phyloP scores from a whole-genome alignment of 306 rosid species.

The Purshia tridentata region DNA sequence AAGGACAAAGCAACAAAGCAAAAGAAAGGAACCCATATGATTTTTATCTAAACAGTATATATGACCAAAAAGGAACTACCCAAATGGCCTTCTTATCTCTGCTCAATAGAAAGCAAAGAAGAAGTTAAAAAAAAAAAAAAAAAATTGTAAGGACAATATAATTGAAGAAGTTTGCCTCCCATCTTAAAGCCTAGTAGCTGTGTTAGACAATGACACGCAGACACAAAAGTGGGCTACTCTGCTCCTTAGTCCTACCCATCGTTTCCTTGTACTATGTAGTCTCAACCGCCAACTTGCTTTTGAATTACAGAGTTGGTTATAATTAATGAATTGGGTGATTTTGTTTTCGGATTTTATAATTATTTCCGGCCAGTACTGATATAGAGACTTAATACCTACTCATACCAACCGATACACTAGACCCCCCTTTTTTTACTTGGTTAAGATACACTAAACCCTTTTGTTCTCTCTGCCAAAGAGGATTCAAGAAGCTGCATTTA shows the following conservation, averaged over 20 bases:
- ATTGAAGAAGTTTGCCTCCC: conserved; percentile 5
- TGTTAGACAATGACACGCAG: neutral
- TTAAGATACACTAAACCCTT: too few relatives aligned
- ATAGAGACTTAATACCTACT: too few relatives aligned
- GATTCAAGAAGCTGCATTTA: conserved; percentile 5
- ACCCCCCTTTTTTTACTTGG: too few relatives aligned
- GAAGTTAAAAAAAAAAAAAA: neutral
- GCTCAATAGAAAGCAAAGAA: neutral
- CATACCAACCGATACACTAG: too few relatives aligned
- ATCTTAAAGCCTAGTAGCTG: neutral
- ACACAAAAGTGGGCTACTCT: neutral
- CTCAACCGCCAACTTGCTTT: neutral
- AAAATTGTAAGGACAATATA: neutral
- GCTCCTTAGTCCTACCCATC: neutral
- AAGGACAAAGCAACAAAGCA: conserved; percentile 48
- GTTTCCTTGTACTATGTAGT: neutral
- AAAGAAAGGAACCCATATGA: conserved; percentile 26
- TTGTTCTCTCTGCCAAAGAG: neutral
- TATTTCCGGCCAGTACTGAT: too few relatives aligned
- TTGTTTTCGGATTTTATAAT: neutral
- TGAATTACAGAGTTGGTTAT: neutral
- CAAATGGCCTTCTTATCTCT: neutral
- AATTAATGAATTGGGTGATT: neutral
- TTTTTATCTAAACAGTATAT: conserved; percentile 6
- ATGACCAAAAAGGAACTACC: conserved; percentile 7